phyloP scores from a whole-genome alignment of 163 green algal species.

The Scenedesmus sp. region DNA sequence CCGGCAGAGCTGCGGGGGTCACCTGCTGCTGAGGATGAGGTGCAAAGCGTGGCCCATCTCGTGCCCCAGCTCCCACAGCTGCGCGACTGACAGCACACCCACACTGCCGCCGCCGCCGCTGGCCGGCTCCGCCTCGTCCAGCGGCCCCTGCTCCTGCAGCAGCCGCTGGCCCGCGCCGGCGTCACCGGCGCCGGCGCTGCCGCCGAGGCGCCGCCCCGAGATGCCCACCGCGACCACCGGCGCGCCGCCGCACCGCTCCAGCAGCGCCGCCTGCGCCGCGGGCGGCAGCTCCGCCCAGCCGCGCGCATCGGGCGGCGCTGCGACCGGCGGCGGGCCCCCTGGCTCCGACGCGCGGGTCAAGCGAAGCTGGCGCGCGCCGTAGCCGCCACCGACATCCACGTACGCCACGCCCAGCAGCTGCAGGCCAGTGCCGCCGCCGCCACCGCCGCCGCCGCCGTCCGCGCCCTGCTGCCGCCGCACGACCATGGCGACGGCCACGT shows the following conservation, averaged over 20 bases:
- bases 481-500: constrained; percentile 26
- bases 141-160: not conserved
- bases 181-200: too few relatives aligned
- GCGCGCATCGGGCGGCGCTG: too few relatives aligned
- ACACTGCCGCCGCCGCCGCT: not conserved
- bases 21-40: constrained; percentile 39
- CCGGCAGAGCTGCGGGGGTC: too few relatives aligned
- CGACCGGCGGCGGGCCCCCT: too few relatives aligned
- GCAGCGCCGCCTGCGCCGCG: not conserved
- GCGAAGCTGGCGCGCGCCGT: constrained; percentile 51
- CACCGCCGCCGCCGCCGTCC: not conserved
- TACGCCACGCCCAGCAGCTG: constrained; percentile 42
- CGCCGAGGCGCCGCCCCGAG: not conserved
- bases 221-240: not conserved
- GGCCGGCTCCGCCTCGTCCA: not conserved
- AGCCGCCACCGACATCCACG: constrained; percentile 47
- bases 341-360: constrained; percentile 9
- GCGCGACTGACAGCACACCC: constrained; percentile 5
- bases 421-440: not conserved
- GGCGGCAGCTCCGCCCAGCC: constrained; percentile 17
- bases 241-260: not conserved
- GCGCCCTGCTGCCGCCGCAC: not conserved
- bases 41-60: constrained; percentile 41
- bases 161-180: not conserved
- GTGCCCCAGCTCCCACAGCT: constrained; percentile 41